Percentiles rank a stretch among this genome's conserved stretches.
Conservation (phyloP, 2,329 filamentous ascomycete genomes). For the Tolypocladium paradoxum region DNA sequence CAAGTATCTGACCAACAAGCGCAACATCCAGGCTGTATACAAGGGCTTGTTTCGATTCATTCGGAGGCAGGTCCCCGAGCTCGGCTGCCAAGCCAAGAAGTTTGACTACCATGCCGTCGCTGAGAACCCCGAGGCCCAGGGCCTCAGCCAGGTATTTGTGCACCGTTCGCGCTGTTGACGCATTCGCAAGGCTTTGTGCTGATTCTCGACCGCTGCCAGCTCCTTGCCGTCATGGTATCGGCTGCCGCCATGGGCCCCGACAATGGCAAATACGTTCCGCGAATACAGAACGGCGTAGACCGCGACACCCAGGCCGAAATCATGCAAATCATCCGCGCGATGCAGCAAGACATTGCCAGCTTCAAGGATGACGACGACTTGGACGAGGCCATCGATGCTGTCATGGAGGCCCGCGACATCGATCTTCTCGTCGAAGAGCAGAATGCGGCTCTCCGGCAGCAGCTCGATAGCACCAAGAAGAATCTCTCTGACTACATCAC, state of each 20-base stretch:
- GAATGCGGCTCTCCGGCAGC: conserved; percentile 36
- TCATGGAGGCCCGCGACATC: conserved; percentile 36
- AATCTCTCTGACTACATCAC: conserved; percentile 48
- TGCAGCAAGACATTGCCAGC: conserved; percentile 26
- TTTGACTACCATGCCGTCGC: conserved; percentile 48
- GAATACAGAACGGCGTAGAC: conserved; percentile 31
- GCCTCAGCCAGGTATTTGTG: conserved; percentile 39
- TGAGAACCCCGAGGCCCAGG: conserved; percentile 42
- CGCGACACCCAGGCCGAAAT: conserved; percentile 31
- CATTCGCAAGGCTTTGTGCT: neutral
- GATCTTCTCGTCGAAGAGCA: conserved; percentile 47
- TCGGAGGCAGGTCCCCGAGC: conserved; percentile 37
- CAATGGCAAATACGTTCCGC: conserved; percentile 40
- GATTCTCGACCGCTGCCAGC: conserved; percentile 22
- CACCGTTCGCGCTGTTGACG: conserved; percentile 2
- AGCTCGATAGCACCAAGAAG: conserved; percentile 43
- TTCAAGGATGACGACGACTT: conserved; percentile 26
- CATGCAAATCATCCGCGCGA: conserved; percentile 32
- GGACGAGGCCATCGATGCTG: conserved; percentile 27
- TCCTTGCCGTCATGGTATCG: conserved; percentile 51
- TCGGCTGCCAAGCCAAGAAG: conserved; percentile 40
- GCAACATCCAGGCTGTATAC: conserved; percentile 42
- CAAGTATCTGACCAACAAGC: conserved; percentile 36
- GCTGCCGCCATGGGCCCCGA: conserved; percentile 51
- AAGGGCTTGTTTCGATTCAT: conserved; percentile 46